phyloP scores from a whole-genome alignment of 495 filamentous ascomycete genomes.

The Aspergillus coremiiformis region DNA sequence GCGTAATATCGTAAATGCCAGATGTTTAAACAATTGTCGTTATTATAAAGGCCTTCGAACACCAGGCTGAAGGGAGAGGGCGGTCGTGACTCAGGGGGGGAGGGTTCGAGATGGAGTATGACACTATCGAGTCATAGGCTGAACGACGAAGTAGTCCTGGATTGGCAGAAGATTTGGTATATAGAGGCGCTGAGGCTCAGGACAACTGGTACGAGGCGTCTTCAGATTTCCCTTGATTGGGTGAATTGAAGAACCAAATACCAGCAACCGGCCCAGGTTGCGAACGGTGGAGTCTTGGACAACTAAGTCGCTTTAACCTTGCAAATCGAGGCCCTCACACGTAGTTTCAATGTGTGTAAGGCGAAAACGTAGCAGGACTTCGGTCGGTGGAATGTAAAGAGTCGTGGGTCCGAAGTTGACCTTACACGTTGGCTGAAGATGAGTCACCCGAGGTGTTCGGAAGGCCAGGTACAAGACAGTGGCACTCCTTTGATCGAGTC shows the following conservation, averaged over 20 bases:
- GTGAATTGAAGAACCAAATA: conserved; percentile 34
- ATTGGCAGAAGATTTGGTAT: conserved; percentile 9
- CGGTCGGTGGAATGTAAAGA: conserved; percentile 1
- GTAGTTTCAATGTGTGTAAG: conserved; percentile 7
- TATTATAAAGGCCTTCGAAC: conserved; percentile 33
- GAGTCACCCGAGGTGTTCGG: conserved; percentile 22
- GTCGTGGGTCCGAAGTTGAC: conserved; percentile 18
- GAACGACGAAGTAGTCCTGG: conserved; percentile 11
- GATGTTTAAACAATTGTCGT: conserved; percentile 26
- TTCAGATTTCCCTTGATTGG: conserved; percentile 30
- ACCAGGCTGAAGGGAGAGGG: conserved; percentile 34
- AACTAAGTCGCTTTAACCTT: conserved; percentile 15
- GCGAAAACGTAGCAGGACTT: conserved; percentile 16
- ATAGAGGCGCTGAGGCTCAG: conserved; percentile 23
- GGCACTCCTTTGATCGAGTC: conserved; percentile 8
- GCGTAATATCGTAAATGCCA: conserved; percentile 46
- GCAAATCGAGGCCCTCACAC: conserved; percentile 11
- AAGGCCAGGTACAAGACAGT: conserved; percentile 15
- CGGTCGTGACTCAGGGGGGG: conserved; percentile 30
- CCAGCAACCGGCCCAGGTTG: conserved; percentile 36
- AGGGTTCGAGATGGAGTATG: conserved; percentile 18
- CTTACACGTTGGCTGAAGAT: conserved; percentile 14
- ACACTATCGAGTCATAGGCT: conserved; percentile 36
- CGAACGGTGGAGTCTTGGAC: conserved; percentile 17
- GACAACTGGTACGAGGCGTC: conserved; percentile 30